Evolutionary conservation across 345 rosid genomes (phyloP), one percentile per base, ranked within the genome.

Genomic region (Aegle marmelos): DNA sequence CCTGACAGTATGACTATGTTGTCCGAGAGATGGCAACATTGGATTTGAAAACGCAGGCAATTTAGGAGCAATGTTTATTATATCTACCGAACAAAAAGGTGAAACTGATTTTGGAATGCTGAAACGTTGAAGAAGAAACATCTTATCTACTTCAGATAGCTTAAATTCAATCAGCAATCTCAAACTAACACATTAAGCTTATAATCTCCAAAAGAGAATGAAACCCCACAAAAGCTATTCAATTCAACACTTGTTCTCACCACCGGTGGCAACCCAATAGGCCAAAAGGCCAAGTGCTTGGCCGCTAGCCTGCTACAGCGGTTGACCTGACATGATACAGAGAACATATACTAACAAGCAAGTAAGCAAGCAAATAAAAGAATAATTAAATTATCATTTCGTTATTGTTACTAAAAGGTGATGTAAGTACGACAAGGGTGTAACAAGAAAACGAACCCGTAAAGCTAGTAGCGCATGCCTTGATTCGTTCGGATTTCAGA

Each of bases 61-160:
- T 68, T 36, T 57, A 58, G 41, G 80, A 41, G 70, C 67, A 54
- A 9, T 27, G 0, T 70, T 80, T 16, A 66, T 41, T 30, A 9
- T 33, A 4, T 70, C 78, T 16, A 62, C 54, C 22, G 79, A 17
- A 73, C 31, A 65, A 76, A 66, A 69, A 70, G 80, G 53, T 22
- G 68, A 79, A 8, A 79, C 76, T 19, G 82, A 30, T 66, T 81
- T 86, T 37, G 88, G 82, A 68, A 71, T 61, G 31, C 33, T 7
- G 33, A 70, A 64, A n/a, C 74, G n/a, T 68, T 79, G 87, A 73
- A 84, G 79, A 59, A 72, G 58, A 28, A 73, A 72, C 90, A 89
- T 83, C 70, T 84, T 74, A 57, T 37, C 68, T 31, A 65, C 68
- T 68, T 27, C 64, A 76, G 50, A 76, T 1, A 57, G 67, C 24